Evolutionary conservation across 441 rosid genomes (phyloP).

Genomic region (Adansonia madagascariensis): DNA sequence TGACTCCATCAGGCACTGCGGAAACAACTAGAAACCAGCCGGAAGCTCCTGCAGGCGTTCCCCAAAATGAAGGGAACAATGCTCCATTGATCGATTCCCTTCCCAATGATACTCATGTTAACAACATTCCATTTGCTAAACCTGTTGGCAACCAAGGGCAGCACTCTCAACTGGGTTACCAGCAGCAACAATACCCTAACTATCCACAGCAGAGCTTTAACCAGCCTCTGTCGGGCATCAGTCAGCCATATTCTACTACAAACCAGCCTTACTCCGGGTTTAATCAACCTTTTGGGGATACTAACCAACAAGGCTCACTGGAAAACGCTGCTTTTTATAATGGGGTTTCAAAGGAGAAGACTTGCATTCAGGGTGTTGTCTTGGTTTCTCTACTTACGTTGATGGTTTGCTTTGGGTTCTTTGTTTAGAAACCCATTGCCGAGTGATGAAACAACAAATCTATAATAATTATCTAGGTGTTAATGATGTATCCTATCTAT

Average conservation of each 20-base stretch:
- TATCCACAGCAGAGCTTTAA: slow-evolving; percentile 25
- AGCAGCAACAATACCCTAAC: slow-evolving; percentile 37
- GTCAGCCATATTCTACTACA: slow-evolving; percentile 36
- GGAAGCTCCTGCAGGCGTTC: background rate
- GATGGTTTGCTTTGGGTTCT: slow-evolving; percentile 3
- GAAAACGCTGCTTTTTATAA: slow-evolving; percentile 37
- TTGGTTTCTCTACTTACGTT: slow-evolving; percentile 16
- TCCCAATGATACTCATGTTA: slow-evolving; percentile 17
- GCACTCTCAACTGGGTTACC: slow-evolving; percentile 28
- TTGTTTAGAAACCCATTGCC: background rate
- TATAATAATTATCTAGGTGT: background rate
- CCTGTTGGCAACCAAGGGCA: slow-evolving; percentile 23
- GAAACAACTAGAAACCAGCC: slow-evolving; percentile 14
- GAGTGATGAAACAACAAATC: background rate
- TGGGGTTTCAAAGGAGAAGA: slow-evolving; percentile 35
- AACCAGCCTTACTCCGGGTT: slow-evolving; percentile 41
- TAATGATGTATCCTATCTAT: background rate
- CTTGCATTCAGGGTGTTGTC: slow-evolving; percentile 12
- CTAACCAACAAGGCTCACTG: slow-evolving; percentile 37
- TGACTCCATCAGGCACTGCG: background rate
- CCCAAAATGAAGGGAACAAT: background rate
- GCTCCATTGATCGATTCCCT: slow-evolving; percentile 21
- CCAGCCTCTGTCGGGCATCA: slow-evolving; percentile 42
- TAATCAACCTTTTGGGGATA: slow-evolving; percentile 41
- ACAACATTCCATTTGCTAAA: slow-evolving; percentile 13